Conservation (phyloP, 345 rosid species). For the Arabis alpina region DNA sequence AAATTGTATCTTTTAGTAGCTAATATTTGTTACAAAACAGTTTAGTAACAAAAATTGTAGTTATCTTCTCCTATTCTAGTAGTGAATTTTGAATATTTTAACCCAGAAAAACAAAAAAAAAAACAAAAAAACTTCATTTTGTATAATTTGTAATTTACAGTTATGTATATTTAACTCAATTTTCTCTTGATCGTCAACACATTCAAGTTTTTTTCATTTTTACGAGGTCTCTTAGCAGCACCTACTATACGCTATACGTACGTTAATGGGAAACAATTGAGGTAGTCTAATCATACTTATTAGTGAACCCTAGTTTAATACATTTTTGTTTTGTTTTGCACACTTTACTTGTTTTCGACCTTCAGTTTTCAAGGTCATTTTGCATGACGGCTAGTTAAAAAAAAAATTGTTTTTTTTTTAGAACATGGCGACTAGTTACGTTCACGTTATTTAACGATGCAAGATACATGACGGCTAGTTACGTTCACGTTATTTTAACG, state of each 20-base stretch:
- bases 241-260: background rate
- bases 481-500: slow-evolving; percentile 38
- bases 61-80: too few species aligned
- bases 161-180: background rate
- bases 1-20: too few species aligned
- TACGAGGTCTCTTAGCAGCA: background rate
- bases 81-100: too few species aligned
- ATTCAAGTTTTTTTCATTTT: background rate
- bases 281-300: background rate
- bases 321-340: too few species aligned
- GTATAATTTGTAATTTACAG: too few species aligned
- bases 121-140: too few species aligned
- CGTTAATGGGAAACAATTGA: background rate
- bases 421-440: too few species aligned
- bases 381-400: slow-evolving; percentile 36
- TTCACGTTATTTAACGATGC: too few species aligned
- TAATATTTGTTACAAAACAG: too few species aligned
- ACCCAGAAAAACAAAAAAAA: too few species aligned
- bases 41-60: too few species aligned
- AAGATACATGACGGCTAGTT: slow-evolving; percentile 38
- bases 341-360: slow-evolving; percentile 1
- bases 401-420: too few species aligned
- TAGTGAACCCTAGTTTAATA: background rate
- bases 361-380: slow-evolving; percentile 22
- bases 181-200: background rate